Evolutionary conservation across 345 rosid genomes (phyloP), one percentile per base, ranked within the genome.

Genomic region (Streptanthus diversifolius): DNA sequence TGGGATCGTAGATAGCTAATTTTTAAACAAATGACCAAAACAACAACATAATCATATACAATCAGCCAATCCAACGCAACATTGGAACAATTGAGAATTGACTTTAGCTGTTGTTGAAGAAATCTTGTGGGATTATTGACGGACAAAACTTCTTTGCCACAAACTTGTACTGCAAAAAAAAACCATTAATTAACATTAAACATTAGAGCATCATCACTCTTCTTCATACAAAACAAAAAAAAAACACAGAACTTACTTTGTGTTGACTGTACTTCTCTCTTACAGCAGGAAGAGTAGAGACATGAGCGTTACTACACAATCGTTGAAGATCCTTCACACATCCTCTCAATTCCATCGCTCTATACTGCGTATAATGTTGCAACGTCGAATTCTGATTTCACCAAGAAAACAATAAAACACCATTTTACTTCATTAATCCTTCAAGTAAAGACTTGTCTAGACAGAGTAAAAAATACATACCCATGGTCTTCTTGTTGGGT

Each of bases 221-320:
- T n/a, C 33, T 35, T 41, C 13, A 24, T 18, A 35, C 2, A 32
- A 60, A 32, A 12, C 11, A 18, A 8, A 14, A 27, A 18, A 8
- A 14, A 27, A 8, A 0, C 9, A 2, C 22, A 65, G 70, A 84
- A 78, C 93, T 88, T 80, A 89, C 88, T 89, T 95, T 95, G 49
- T 95, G 99, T 61, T 86, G 95, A 72, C 89, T 87, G 70, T 91
- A 91, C 67, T 95, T 95, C 72, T 91, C 97, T 68, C 92, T 85
- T 19, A 95, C 83, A 59, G 99, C 96, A 5, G 95, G 93, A 37
- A 89, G 68, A 27, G 84, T 83, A n/a, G 91, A 85, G 76, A 66
- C 79, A n/a, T 85, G 76, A 75, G 74, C 66, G 62, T 72, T 77
- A 53, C 78, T 79, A 71, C 87, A 91, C 62, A 95, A 70, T 9